These are phyloP conservation scores for Eremothecium coryli DNA, from an alignment of 1,139 yeast species.

Conservation along the genomic window DNA sequence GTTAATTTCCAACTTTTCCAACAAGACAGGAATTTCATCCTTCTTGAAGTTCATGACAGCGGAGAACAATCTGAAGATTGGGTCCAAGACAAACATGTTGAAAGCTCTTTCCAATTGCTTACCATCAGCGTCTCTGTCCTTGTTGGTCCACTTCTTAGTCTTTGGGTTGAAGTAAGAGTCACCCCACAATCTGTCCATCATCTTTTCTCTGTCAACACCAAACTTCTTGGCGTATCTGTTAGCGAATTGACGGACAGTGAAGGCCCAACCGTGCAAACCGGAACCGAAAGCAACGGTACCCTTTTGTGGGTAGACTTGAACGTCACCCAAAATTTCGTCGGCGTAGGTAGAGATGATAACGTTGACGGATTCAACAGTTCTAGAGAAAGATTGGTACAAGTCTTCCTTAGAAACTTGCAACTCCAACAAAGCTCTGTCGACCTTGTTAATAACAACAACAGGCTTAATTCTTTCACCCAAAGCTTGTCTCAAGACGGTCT, in stretches of 20 bases:
- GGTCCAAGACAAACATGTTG: slow-evolving; percentile 98
- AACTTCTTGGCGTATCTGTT: slow-evolving; percentile 97
- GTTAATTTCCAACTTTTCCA: slow-evolving; percentile 85
- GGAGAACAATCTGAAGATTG: slow-evolving; percentile 94
- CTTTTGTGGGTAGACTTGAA: slow-evolving; percentile 96
- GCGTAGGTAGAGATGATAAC: slow-evolving; percentile 94
- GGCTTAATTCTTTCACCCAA: slow-evolving; percentile 99
- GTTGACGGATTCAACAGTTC: slow-evolving; percentile 99
- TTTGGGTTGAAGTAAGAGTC: slow-evolving; percentile 99
- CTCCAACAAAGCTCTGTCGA: slow-evolving; percentile 98
- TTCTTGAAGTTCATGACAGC: slow-evolving; percentile 96
- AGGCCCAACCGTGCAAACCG: slow-evolving; percentile 99
- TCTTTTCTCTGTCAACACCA: slow-evolving; percentile 96
- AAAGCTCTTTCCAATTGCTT: slow-evolving; percentile 96
- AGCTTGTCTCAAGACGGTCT: slow-evolving; percentile 98
- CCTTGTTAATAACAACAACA: slow-evolving; percentile 96
- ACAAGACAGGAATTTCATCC: slow-evolving; percentile 83
- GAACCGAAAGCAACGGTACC: slow-evolving; percentile 99
- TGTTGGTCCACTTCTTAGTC: slow-evolving; percentile 99
- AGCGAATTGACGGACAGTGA: slow-evolving; percentile 99
- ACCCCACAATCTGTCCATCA: slow-evolving; percentile 99
- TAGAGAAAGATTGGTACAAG: slow-evolving; percentile 93
- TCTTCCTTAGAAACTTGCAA: slow-evolving; percentile 99
- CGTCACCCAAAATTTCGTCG: slow-evolving; percentile 87
- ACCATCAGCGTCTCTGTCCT: slow-evolving; percentile 93